These are phyloP conservation scores for Fragilariopsis cylindrus DNA, from an alignment of 108 stramenopile genomes.

Conservation along the genomic window DNA sequence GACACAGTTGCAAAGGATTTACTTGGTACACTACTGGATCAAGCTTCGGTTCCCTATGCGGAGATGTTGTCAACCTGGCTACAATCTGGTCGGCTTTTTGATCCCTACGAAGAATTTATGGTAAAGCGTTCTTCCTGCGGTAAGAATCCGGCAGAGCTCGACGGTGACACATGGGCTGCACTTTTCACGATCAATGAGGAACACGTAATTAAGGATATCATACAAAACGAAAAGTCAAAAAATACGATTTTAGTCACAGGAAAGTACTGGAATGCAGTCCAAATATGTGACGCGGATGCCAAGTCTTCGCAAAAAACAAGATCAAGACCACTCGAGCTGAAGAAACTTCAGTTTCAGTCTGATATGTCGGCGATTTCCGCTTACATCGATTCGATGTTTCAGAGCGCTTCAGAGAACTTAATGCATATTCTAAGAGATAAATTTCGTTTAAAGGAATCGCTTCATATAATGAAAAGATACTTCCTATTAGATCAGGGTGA, in stretches of 20 bases:
- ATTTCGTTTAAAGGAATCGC: slow-evolving; percentile 59
- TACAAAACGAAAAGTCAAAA: slow-evolving; percentile 27
- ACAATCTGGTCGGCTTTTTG: slow-evolving; percentile 70
- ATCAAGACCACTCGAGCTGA: slow-evolving; percentile 20
- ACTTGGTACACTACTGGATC: slow-evolving; percentile 57
- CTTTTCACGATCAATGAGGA: slow-evolving; percentile 55
- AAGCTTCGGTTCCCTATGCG: slow-evolving; percentile 81
- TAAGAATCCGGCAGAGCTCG: not conserved
- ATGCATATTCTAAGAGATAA: slow-evolving; percentile 68
- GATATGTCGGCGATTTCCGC: slow-evolving; percentile 53
- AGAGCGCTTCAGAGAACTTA: slow-evolving; percentile 67
- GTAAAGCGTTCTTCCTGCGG: slow-evolving; percentile 36
- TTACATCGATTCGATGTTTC: slow-evolving; percentile 67
- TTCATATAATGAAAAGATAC: slow-evolving; percentile 90
- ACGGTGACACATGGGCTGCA: slow-evolving; percentile 53
- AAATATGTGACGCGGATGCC: slow-evolving; percentile 44
- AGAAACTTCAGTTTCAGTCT: slow-evolving; percentile 32
- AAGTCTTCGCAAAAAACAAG: slow-evolving; percentile 10
- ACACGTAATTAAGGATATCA: slow-evolving; percentile 47
- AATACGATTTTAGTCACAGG: slow-evolving; percentile 83
- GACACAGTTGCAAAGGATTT: slow-evolving; percentile 64
- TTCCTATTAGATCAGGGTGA: slow-evolving; percentile 98
- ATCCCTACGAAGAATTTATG: slow-evolving; percentile 94
- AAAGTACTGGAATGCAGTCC: slow-evolving; percentile 93
- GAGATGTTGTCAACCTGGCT: slow-evolving; percentile 87